Percentiles rank a stretch among this genome's conserved stretches.
Evolutionary conservation across 2,329 filamentous ascomycete genomes (phyloP).

Genomic region (Talaromyces sp.): DNA sequence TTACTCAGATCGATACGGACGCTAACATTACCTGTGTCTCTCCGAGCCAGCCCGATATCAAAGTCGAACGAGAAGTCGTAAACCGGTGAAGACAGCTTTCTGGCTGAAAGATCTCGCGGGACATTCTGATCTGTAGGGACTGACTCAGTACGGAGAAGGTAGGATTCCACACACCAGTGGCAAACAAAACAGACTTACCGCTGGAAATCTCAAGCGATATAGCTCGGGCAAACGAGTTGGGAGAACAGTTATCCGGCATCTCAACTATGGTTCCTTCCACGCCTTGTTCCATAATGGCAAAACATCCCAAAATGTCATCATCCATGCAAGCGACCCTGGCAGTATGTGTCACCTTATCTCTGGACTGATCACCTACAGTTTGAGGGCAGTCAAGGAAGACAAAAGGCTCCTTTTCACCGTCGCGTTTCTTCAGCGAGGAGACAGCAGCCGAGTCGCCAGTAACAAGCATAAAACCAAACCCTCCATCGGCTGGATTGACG

Average conservation of each 20-base stretch:
- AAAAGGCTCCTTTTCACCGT: background rate
- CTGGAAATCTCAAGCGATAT: background rate
- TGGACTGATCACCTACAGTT: background rate
- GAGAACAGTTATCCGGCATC: constrained; percentile 1
- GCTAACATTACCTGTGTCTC: background rate
- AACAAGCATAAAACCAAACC: constrained; percentile 1
- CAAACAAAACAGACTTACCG: background rate
- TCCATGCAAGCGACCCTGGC: background rate
- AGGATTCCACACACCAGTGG: background rate
- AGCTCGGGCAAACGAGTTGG: background rate
- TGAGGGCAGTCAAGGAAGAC: background rate
- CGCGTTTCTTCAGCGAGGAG: background rate
- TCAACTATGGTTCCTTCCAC: constrained; percentile 1
- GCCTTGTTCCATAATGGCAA: background rate
- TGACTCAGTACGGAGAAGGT: background rate
- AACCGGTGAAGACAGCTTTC: background rate
- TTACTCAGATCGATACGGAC: background rate
- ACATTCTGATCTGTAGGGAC: background rate
- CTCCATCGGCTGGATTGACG: background rate
- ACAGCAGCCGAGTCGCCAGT: constrained; percentile 1
- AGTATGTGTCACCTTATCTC: background rate
- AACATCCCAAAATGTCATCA: background rate
- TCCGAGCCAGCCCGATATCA: background rate
- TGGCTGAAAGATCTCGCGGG: background rate
- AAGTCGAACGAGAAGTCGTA: constrained; percentile 2